Conservation (phyloP, 2,329 filamentous ascomycete species). For the Fusarium algeriense region DNA sequence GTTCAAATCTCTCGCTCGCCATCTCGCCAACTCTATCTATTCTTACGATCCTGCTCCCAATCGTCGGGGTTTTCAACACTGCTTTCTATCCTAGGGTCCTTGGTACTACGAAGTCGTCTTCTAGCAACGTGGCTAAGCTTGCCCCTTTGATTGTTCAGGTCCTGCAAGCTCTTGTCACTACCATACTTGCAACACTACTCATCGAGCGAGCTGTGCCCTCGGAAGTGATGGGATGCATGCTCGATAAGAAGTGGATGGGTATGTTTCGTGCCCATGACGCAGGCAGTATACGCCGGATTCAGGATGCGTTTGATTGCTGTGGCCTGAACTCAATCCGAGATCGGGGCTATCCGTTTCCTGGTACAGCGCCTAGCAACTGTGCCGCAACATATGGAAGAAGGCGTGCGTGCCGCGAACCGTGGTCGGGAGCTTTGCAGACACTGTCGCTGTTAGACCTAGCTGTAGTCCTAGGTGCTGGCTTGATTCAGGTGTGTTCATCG, state of each 20-base stretch:
- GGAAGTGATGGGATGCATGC: slow-evolving; percentile 59
- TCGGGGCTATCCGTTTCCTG: slow-evolving; percentile 72
- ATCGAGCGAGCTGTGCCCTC: slow-evolving; percentile 53
- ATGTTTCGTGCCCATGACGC: slow-evolving; percentile 66
- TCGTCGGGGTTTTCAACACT: slow-evolving; percentile 55
- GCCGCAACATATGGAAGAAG: slow-evolving; percentile 59
- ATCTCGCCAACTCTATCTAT: slow-evolving; percentile 53
- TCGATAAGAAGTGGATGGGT: slow-evolving; percentile 68
- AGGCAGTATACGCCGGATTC: slow-evolving; percentile 67
- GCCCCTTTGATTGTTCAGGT: slow-evolving; percentile 54
- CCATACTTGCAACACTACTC: slow-evolving; percentile 61
- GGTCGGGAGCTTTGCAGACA: slow-evolving; percentile 67
- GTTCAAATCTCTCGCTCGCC: slow-evolving; percentile 56
- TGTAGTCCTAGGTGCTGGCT: slow-evolving; percentile 64
- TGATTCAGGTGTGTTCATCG: slow-evolving; percentile 64
- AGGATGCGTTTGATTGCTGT: slow-evolving; percentile 76
- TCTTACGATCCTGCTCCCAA: slow-evolving; percentile 56
- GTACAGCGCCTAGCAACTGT: slow-evolving; percentile 55
- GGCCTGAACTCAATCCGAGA: slow-evolving; percentile 70
- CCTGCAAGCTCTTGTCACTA: slow-evolving; percentile 57
- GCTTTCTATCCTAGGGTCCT: slow-evolving; percentile 52
- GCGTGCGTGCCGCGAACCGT: slow-evolving; percentile 64
- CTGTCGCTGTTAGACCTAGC: slow-evolving; percentile 67
- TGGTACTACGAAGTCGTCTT: slow-evolving; percentile 40
- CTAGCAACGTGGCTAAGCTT: slow-evolving; percentile 41